Conservation (phyloP, 495 filamentous ascomycete species). For the Penicillium chermesinum region DNA sequence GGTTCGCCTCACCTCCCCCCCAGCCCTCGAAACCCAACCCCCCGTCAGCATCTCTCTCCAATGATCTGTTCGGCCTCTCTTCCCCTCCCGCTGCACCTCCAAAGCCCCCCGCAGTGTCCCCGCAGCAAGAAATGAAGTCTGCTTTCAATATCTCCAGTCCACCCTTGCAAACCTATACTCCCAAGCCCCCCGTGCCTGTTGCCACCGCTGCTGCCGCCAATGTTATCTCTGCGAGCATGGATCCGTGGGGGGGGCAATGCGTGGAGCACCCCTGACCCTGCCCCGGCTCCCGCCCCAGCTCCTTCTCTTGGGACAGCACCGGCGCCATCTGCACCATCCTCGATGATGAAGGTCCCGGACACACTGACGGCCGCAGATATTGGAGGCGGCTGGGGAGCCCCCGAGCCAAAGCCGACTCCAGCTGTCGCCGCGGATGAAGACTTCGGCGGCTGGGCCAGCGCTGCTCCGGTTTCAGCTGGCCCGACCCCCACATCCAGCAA, state of each 20-base stretch:
- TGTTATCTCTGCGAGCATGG: slow-evolving; percentile 32
- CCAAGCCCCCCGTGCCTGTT: slow-evolving; percentile 30
- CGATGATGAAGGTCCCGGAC: slow-evolving; percentile 45
- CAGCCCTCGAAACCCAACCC: slow-evolving; percentile 40
- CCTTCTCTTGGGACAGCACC: slow-evolving; percentile 8
- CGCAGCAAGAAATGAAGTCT: slow-evolving; percentile 49
- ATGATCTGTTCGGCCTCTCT: slow-evolving; percentile 80
- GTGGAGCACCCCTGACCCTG: slow-evolving; percentile 46
- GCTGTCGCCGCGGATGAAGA: slow-evolving; percentile 81
- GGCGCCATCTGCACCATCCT: slow-evolving; percentile 25
- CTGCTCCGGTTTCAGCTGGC: slow-evolving; percentile 48
- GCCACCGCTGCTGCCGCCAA: slow-evolving; percentile 31
- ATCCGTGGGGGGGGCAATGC: slow-evolving; percentile 49
- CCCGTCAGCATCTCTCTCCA: slow-evolving; percentile 40
- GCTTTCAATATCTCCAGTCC: slow-evolving; percentile 74
- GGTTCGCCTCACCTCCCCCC: slow-evolving; percentile 37
- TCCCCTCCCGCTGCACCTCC: slow-evolving; percentile 46
- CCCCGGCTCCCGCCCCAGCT: slow-evolving; percentile 26
- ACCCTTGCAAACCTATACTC: slow-evolving; percentile 39
- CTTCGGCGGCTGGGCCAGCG: slow-evolving; percentile 88
- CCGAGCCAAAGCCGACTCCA: slow-evolving; percentile 45
- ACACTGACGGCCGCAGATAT: slow-evolving; percentile 42
- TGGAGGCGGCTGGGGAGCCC: slow-evolving; percentile 53
- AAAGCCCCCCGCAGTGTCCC: slow-evolving; percentile 32
- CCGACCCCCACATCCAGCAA: slow-evolving; percentile 25